Conservation (phyloP, 2,329 filamentous ascomycete genomes). For the Colletotrichum aenigma region DNA sequence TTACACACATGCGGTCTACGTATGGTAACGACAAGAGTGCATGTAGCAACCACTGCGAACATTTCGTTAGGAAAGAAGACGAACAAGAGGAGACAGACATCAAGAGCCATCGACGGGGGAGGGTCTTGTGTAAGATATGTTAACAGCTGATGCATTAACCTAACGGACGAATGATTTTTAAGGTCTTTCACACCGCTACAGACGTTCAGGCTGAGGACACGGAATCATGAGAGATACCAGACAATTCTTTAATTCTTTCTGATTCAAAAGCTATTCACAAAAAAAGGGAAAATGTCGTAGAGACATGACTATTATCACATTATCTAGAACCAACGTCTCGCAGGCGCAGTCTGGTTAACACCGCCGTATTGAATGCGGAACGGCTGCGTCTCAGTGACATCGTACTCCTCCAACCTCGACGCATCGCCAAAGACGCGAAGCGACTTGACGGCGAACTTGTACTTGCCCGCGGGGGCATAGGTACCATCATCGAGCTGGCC, state of each 20-base stretch:
- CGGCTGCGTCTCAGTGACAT: conserved; percentile 41
- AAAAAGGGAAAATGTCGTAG: neutral
- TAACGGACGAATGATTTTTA: neutral
- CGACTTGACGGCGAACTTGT: conserved; percentile 53
- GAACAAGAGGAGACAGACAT: neutral
- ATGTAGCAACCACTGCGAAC: rapidly evolving
- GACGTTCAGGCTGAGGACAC: no score
- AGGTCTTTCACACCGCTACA: no score
- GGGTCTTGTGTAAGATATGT: neutral
- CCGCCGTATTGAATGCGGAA: conserved; percentile 50
- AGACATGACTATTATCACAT: neutral
- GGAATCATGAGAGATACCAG: neutral
- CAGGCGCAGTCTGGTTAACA: conserved; percentile 3
- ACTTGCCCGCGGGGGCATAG: conserved; percentile 52
- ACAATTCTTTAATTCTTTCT: neutral
- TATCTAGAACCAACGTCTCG: neutral
- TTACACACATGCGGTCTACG: rapidly evolving
- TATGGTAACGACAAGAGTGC: rapidly evolving
- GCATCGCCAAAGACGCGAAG: conserved; percentile 56
- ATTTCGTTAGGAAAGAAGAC: neutral
- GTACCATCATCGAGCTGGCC: conserved; percentile 50
- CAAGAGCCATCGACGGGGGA: no score
- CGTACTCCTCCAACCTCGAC: conserved; percentile 49
- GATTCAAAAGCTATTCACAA: neutral
- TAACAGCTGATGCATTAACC: neutral